Conservation (phyloP, 2,329 filamentous ascomycete genomes). For the Aspergillus sclerotialis region DNA sequence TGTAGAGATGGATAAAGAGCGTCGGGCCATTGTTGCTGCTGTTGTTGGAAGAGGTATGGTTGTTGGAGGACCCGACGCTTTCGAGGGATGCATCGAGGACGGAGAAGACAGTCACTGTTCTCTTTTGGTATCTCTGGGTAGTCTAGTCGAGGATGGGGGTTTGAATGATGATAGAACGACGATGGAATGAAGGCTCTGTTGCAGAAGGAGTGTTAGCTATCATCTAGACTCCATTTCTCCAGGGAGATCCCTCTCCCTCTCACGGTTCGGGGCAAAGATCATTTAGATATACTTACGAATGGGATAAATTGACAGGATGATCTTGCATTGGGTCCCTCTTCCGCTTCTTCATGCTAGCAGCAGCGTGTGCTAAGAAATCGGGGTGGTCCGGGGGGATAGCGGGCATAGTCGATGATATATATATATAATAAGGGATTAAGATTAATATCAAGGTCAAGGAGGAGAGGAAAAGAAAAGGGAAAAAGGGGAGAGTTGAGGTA, state of each 20-base stretch:
- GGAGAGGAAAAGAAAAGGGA: background rate
- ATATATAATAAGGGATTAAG: too few relatives aligned
- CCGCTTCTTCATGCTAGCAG: slow-evolving; percentile 16
- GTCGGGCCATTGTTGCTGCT: slow-evolving; percentile 3
- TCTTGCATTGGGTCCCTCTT: slow-evolving; percentile 15
- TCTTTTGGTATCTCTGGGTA: slow-evolving; percentile 8
- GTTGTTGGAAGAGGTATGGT: slow-evolving; percentile 9
- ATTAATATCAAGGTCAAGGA: background rate
- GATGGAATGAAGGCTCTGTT: slow-evolving; percentile 9
- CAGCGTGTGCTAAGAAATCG: slow-evolving; percentile 1
- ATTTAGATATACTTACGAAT: slow-evolving; percentile 8
- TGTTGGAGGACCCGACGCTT: slow-evolving; percentile 13
- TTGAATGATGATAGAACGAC: slow-evolving; percentile 9
- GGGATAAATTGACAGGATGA: slow-evolving; percentile 8
- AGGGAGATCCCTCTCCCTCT: background rate
- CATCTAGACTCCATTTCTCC: background rate
- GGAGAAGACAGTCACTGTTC: slow-evolving; percentile 5
- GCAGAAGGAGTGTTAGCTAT: slow-evolving; percentile 1
- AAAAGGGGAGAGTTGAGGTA: background rate
- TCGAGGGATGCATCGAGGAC: slow-evolving; percentile 7
- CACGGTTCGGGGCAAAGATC: background rate
- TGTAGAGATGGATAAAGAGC: slow-evolving; percentile 1
- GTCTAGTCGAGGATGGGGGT: slow-evolving; percentile 9
- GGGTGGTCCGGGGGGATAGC: slow-evolving; percentile 6
- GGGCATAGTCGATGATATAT: slow-evolving; percentile 6